Evolutionary conservation across 2,329 filamentous ascomycete species (phyloP), one percentile per base, ranked within the genome.

Genomic region (Fusarium lateritium): DNA sequence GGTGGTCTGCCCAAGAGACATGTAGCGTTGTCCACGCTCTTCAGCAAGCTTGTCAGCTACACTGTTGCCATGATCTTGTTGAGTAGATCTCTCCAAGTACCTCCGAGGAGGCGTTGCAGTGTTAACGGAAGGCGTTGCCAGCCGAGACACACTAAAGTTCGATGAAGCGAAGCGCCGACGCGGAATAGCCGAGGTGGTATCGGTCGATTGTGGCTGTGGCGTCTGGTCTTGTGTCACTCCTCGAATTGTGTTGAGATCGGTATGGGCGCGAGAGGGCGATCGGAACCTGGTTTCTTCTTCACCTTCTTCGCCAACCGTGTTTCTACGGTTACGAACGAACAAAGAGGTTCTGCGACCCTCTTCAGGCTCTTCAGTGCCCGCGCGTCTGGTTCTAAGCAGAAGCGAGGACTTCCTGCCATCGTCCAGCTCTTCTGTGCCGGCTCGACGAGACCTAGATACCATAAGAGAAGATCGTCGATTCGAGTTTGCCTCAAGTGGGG

Each of bases 211-310:
- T 13, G 59, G 51, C 22, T 72, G 72, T 17, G 69, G 53, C 2
- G 68, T 43, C 28, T 73, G 73, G 42, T 80, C 77, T 26, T 74
- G 73, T 15, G 73, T 60, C n/a, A 67, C 60, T 38, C 61, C 58
- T 42, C 77, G 70, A 79, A 83, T 63, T 67, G 78, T 73, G 28
- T 80, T 83, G 53, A 85, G 81, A 62, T 91, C 89, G 1, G 88
- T 90, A 36, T 81, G 79, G 6, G 88, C 87, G 24, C 89, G 82
- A 6, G 88, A 89, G 2, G 88, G 87, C 4, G 85, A 82, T n/a
- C 86, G 84, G 66, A 86, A 83, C 33, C 82, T 80, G n/a, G 75
- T 45, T 21, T 85, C 84, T 2, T 87, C 84, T 9, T 74, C 72
- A 6, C 85, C 84, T 3, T 86, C 82, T 33, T 84, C 81, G 15